These are phyloP conservation scores for Endothia cerciana DNA, from an alignment of 2,329 filamentous ascomycete species.

Conservation along the genomic window DNA sequence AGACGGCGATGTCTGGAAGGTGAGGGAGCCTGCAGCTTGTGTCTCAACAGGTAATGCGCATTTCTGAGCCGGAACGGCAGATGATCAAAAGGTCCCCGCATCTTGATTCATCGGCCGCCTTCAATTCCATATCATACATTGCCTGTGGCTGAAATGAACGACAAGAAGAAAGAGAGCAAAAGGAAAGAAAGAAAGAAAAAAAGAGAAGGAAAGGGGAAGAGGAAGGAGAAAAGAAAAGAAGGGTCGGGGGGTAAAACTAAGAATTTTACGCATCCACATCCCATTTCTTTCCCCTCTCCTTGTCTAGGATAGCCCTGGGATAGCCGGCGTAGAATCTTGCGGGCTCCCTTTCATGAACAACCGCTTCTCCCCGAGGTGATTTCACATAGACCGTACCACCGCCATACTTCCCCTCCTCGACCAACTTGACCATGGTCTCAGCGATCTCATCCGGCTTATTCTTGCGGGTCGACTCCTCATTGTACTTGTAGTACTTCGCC, in stretches of 20 bases:
- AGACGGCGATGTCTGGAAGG: neutral
- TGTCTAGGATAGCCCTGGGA: slow-evolving; percentile 3
- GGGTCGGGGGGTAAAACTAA: neutral
- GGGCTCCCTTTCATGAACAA: neutral
- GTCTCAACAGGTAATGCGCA: neutral
- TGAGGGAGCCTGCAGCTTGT: neutral
- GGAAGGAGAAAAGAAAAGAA: neutral
- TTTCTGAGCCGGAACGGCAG: neutral
- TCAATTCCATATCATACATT: too few species aligned
- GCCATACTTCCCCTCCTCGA: slow-evolving; percentile 9
- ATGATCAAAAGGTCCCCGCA: too few species aligned
- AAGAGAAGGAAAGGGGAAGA: neutral
- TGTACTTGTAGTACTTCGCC: neutral
- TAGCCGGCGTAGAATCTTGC: neutral
- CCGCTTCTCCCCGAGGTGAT: neutral
- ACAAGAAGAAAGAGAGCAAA: too few species aligned
- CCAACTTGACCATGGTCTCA: slow-evolving; percentile 8
- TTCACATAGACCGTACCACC: slow-evolving; percentile 11
- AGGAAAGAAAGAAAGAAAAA: too few species aligned
- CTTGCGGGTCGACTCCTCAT: neutral
- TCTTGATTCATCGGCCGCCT: too few species aligned
- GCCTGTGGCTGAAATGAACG: too few species aligned
- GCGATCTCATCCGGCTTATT: slow-evolving; percentile 9
- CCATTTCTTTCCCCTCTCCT: slow-evolving; percentile 16
- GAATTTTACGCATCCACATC: slow-evolving; percentile 1